A percentile compares a stretch with the other conserved stretches of the same genome.
phyloP scores from a whole-genome alignment of 345 rosid genomes.

The Euclidium syriacum region DNA sequence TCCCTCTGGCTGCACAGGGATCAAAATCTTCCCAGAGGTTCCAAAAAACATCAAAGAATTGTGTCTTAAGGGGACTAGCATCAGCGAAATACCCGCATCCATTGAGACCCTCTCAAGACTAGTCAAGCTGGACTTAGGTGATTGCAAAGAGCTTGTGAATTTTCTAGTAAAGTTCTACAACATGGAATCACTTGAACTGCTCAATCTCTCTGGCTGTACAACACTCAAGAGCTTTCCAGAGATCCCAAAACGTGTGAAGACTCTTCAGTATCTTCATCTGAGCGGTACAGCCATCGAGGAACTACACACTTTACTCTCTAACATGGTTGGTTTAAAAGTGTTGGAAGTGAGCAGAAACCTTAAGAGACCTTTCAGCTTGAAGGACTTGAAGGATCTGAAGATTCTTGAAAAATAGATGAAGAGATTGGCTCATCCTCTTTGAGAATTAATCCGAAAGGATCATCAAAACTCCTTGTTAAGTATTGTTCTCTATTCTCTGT shows the following conservation, averaged over 20 bases:
- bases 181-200: conserved; percentile 12
- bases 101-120: neutral
- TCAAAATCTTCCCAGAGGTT: conserved; percentile 9
- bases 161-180: neutral
- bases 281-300: conserved; percentile 4
- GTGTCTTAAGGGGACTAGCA: neutral
- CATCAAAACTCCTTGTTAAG: neutral
- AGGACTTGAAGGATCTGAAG: neutral
- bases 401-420: neutral
- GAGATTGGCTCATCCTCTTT: neutral
- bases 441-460: neutral
- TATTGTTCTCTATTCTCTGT: neutral
- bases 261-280: neutral
- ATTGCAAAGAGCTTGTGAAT: neutral
- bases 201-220: conserved; percentile 16
- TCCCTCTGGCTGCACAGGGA: neutral
- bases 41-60: conserved; percentile 12
- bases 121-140: conserved; percentile 12
- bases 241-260: neutral
- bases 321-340: conserved; percentile 3
- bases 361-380: neutral
- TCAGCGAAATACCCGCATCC: neutral
- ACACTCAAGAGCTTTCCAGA: conserved; percentile 7
- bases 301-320: neutral
- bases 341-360: conserved; percentile 6